Base-by-base conservation (phyloP, 495 filamentous ascomycete species). In the Hapsidospora chrysogenum region DNA sequence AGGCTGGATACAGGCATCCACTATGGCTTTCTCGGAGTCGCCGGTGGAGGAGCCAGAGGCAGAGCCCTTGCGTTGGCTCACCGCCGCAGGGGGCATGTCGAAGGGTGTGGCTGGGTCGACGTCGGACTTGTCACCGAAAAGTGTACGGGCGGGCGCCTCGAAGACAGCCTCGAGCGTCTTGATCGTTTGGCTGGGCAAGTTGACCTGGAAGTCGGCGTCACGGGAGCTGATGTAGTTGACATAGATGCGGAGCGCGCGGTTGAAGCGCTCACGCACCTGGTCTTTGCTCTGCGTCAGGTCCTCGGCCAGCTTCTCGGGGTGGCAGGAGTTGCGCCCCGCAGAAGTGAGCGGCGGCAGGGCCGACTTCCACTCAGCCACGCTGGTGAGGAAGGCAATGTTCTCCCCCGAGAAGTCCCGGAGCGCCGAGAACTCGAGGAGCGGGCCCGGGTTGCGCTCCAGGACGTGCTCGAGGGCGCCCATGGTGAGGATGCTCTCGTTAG, bases 331-430 rank as follows among this genome's bases (percentile, higher is more conserved):
- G 6, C 23, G 23, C 23, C 23, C 38, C 33, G 14, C 40, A 5
- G 17, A 51, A 49, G 11, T 40, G 20, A 4, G 35, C 20, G 4
- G n/a, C n/a, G 50, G 43, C 17, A 53, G 38, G 14, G 40, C 34
- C 28, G 33, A 37, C 42, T 67, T 71, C 69, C 72, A 79, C 17
- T 66, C 58, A 9, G 64, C 50, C 14, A 76, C 59, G 38, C 58
- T 52, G 18, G 61, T 72, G 2, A 78, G 60, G 57, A 79, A 79
- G 39, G 69, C 62, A 32, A 79, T 70, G 51, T 78, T 79, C 48
- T 78, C 74, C 21, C 70, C 74, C n/a, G 72, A 76, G 47, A 78
- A 76, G 35, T 78, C 74, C 36, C 63, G 55, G 7, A 63, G 56
- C 7, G 74, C 70, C 4, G 73, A 68, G 53, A 76, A 79, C 25